Conservation (phyloP, 2,329 filamentous ascomycete species). For the Tolypocladium cylindrosporum region DNA sequence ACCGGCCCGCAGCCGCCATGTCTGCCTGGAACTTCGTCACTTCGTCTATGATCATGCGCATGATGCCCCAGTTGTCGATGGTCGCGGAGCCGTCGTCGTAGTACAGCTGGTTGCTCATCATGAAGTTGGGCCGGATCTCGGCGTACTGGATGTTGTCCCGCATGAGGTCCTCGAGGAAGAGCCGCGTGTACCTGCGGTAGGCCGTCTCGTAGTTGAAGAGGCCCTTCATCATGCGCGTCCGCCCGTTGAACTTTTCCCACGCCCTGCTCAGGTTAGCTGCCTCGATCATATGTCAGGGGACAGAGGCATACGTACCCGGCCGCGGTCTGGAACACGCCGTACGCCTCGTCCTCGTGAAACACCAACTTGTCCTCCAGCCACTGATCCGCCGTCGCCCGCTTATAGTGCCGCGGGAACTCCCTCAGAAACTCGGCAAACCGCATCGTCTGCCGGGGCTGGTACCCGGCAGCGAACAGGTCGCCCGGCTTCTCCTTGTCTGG, state of each 20-base stretch:
- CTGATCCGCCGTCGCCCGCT: slow-evolving; percentile 20
- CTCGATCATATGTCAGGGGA: no score
- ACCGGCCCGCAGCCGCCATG: slow-evolving; percentile 15
- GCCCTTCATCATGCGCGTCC: slow-evolving; percentile 64
- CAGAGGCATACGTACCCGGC: slow-evolving; percentile 35
- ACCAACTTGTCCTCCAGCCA: slow-evolving; percentile 56
- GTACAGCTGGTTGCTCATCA: slow-evolving; percentile 52
- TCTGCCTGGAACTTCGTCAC: slow-evolving; percentile 36
- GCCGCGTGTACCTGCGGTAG: slow-evolving; percentile 49
- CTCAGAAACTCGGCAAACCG: slow-evolving; percentile 28
- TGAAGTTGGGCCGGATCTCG: slow-evolving; percentile 61
- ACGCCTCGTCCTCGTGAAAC: slow-evolving; percentile 50
- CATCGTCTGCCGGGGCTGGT: slow-evolving; percentile 36
- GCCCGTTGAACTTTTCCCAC: slow-evolving; percentile 56
- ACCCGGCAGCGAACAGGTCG: slow-evolving; percentile 38
- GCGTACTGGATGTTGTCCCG: slow-evolving; percentile 60
- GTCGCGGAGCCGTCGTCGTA: slow-evolving; percentile 41
- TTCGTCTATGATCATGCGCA: slow-evolving; percentile 48
- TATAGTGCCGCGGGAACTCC: slow-evolving; percentile 20
- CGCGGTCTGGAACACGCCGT: slow-evolving; percentile 38
- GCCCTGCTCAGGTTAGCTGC: slow-evolving; percentile 23
- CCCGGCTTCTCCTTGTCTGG: slow-evolving; percentile 22
- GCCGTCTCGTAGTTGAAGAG: slow-evolving; percentile 57
- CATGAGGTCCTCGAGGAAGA: slow-evolving; percentile 51
- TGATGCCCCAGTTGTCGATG: slow-evolving; percentile 48